Percentiles rank a stretch among this genome's conserved stretches.
phyloP scores from a whole-genome alignment of 441 rosid species.

The Gossypium laxum region DNA sequence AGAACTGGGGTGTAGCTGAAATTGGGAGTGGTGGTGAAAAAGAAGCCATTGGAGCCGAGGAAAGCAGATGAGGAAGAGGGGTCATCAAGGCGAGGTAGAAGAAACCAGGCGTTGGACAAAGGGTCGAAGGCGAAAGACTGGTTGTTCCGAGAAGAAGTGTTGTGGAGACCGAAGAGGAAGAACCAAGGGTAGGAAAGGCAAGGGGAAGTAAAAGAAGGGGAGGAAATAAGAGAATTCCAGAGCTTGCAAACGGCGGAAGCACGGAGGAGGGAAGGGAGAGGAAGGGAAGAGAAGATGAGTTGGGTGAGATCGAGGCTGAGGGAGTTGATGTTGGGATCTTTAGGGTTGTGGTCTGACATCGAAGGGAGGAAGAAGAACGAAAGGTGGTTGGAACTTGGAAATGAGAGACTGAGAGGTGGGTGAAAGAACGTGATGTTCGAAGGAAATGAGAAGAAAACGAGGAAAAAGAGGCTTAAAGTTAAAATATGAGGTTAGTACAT shows the following conservation, averaged over 20 bases:
- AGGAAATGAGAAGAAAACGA: not conserved
- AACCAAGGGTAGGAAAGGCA: slow-evolving; percentile 47
- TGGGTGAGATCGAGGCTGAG: slow-evolving; percentile 47
- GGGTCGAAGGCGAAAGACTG: slow-evolving; percentile 82
- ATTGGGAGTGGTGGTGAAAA: slow-evolving; percentile 54
- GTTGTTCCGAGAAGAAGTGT: slow-evolving; percentile 58
- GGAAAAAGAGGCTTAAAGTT: not conserved
- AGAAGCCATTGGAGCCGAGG: slow-evolving; percentile 45
- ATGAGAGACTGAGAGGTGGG: not conserved
- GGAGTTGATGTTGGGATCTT: slow-evolving; percentile 28
- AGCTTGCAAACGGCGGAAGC: slow-evolving; percentile 62
- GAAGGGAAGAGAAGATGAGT: slow-evolving; percentile 56
- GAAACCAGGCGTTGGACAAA: slow-evolving; percentile 52
- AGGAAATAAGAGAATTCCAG: slow-evolving; percentile 43
- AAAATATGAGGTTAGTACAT: too few species aligned
- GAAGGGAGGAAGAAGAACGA: not conserved
- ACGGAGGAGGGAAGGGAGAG: slow-evolving; percentile 56
- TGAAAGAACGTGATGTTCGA: not conserved
- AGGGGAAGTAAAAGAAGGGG: slow-evolving; percentile 32
- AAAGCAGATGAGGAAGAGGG: slow-evolving; percentile 29
- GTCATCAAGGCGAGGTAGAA: slow-evolving; percentile 37
- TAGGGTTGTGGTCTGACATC: slow-evolving; percentile 43
- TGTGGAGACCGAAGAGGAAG: slow-evolving; percentile 76
- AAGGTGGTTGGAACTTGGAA: not conserved
- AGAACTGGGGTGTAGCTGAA: slow-evolving; percentile 54